Percentiles rank a stretch among this genome's conserved stretches.
Conservation (phyloP, 352 stramenopile species). For the Thraustochytrium sp. region DNA sequence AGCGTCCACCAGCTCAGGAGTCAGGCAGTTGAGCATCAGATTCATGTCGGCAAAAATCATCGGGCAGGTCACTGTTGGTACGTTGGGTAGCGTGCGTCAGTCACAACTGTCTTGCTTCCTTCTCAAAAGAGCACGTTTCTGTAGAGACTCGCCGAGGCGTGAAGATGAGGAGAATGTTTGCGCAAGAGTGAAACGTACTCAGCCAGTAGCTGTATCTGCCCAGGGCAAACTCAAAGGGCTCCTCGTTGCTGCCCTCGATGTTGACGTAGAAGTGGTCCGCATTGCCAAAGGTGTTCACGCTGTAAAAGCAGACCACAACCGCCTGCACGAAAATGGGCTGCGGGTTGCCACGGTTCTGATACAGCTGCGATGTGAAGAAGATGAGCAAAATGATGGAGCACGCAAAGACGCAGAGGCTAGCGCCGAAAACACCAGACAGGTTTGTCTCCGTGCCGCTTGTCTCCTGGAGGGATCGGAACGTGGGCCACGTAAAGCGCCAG, state of each 20-base stretch:
- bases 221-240: background rate
- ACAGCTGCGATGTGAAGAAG: background rate
- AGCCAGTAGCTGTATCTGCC: constrained; percentile 1
- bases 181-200: background rate
- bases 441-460: no score
- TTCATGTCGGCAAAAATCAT: background rate
- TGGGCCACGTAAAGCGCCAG: no score
- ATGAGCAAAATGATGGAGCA: background rate
- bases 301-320: background rate
- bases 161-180: no score
- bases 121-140: no score
- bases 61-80: background rate
- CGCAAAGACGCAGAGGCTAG: background rate
- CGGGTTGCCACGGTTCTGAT: background rate
- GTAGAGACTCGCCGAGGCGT: no score
- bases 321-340: background rate
- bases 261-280: background rate
- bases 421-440: background rate
- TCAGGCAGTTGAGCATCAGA: background rate
- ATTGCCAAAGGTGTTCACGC: background rate
- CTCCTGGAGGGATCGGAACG: no score
- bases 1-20: background rate
- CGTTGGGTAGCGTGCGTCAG: no score
- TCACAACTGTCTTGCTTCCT: no score
- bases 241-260: background rate